Conservation (phyloP, 2,329 filamentous ascomycete genomes). For the Ophiostoma populinum region DNA sequence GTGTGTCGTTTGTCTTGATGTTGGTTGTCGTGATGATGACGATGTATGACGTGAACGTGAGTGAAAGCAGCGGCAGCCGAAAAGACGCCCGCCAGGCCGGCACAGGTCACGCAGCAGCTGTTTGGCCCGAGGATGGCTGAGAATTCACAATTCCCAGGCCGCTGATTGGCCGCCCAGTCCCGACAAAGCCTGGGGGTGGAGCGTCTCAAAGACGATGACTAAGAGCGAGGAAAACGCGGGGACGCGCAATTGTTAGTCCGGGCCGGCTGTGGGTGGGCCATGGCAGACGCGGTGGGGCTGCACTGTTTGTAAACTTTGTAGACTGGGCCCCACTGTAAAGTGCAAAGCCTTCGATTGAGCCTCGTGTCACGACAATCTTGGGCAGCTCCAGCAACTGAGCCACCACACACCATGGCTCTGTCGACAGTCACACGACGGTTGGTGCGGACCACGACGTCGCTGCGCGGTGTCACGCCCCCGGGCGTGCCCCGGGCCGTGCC, state of each 20-base stretch:
- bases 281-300: no score
- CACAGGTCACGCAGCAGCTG: neutral
- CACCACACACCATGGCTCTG: conserved; percentile 6
- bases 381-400: no score
- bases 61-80: conserved; percentile 10
- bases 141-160: conserved; percentile 11
- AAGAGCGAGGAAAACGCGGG: conserved; percentile 2
- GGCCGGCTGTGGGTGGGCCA: conserved; percentile 1
- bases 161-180: conserved; percentile 9
- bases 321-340: conserved; percentile 4
- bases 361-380: no score
- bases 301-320: no score
- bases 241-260: conserved; percentile 8
- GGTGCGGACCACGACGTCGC: no score
- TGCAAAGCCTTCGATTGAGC: no score
- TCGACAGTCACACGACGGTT: conserved; percentile 4
- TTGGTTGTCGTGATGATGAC: no score
- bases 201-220: neutral
- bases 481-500: neutral
- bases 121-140: conserved; percentile 12
- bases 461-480: no score
- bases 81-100: neutral
- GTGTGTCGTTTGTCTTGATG: no score
- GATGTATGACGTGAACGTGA: neutral
- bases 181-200: conserved; percentile 1